phyloP scores from a whole-genome alignment of 2,329 filamentous ascomycete genomes.

The Epichloe brachyelytri region DNA sequence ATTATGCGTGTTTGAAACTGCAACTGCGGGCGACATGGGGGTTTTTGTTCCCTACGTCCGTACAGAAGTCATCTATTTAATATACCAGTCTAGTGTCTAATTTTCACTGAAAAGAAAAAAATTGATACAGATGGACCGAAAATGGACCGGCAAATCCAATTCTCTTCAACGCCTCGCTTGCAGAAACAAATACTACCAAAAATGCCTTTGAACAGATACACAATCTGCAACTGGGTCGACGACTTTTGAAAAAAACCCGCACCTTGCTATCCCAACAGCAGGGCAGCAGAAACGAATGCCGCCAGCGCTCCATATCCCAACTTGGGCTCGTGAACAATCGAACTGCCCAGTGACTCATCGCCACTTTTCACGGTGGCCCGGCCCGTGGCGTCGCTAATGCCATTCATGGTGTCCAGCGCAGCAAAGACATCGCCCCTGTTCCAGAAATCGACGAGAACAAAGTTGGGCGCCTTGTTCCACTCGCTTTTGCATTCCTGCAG shows the following conservation, averaged over 20 bases:
- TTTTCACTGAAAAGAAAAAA: neutral
- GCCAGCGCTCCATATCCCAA: slow-evolving; percentile 27
- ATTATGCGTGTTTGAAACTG: too few relatives aligned
- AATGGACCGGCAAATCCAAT: too few relatives aligned
- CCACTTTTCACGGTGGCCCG: slow-evolving; percentile 12
- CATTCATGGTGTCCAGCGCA: slow-evolving; percentile 57
- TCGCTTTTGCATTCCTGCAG: slow-evolving; percentile 38
- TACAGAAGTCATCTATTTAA: too few relatives aligned
- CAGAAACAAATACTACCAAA: neutral
- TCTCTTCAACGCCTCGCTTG: neutral
- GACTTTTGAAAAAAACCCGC: neutral
- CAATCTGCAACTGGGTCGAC: too few relatives aligned
- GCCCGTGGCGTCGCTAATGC: slow-evolving; percentile 27
- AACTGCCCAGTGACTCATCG: slow-evolving; percentile 8
- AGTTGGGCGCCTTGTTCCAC: slow-evolving; percentile 55
- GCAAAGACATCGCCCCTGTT: slow-evolving; percentile 57
- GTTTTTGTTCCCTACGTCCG: too few relatives aligned
- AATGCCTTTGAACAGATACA: slow-evolving; percentile 4
- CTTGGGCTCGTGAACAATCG: slow-evolving; percentile 6
- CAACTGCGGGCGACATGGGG: too few relatives aligned
- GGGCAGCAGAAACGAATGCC: slow-evolving; percentile 28
- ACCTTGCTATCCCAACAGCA: slow-evolving; percentile 21
- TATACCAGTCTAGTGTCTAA: too few relatives aligned
- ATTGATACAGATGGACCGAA: neutral
- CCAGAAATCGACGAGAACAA: slow-evolving; percentile 70